Evolutionary conservation across 148 eudicot species (phyloP).

Genomic region (Silene latifolia): DNA sequence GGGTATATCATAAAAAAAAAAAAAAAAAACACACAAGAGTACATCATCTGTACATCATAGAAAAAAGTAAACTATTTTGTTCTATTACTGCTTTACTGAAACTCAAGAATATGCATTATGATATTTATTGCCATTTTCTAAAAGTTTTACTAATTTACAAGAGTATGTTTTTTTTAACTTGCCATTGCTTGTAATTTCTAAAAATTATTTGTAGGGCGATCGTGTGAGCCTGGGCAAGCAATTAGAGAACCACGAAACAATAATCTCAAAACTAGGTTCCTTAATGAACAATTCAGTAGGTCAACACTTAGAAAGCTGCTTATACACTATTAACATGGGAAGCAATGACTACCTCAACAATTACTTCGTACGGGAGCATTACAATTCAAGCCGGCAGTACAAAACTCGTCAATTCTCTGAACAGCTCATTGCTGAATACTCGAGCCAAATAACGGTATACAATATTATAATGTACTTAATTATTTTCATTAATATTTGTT

Average conservation of each 20-base stretch:
- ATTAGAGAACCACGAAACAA: not conserved
- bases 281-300: constrained; percentile 1
- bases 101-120: too few species aligned
- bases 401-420: constrained; percentile 4
- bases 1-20: too few species aligned
- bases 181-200: too few species aligned
- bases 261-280: not conserved
- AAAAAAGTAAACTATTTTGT: too few species aligned
- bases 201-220: constrained; percentile 17
- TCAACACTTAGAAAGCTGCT: constrained; percentile 3
- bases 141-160: too few species aligned
- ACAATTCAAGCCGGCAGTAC: not conserved
- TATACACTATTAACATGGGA: constrained; percentile 12
- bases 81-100: too few species aligned
- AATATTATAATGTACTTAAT: too few species aligned
- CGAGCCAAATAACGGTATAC: constrained; percentile 13
- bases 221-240: constrained; percentile 1
- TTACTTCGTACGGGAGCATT: constrained; percentile 2
- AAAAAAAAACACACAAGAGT: too few species aligned
- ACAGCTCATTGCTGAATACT: not conserved
- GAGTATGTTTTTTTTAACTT: too few species aligned
- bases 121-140: too few species aligned
- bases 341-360: constrained; percentile 21
- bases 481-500: not conserved
- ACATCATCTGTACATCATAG: too few species aligned